Evolutionary conservation across 1,284 basidiomycete species (phyloP), one percentile per base, ranked within the genome.

Genomic region (Rhodotorula sp.): DNA sequence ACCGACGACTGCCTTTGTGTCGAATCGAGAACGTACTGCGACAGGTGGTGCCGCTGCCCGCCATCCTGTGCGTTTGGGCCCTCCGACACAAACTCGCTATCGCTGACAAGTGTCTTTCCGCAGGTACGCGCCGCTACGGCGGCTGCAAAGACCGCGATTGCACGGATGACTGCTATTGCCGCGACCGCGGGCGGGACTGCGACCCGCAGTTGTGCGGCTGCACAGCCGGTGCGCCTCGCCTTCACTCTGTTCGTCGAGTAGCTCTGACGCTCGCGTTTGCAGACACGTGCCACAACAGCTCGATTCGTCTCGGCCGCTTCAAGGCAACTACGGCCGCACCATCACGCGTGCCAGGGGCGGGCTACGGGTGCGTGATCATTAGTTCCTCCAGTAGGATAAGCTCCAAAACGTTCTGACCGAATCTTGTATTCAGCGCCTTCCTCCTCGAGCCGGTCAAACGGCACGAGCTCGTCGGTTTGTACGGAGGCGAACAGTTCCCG

Each of bases 401-500:
- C 10, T 21, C 7, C 8, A 9, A 4, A 7, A 5, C 4, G 7
- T 7, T 27, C 45, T 25, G 4, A n/a, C 42, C 4, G 7, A 13
- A 34, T 7, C 13, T 19, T 4, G 7, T 2, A 8, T 14, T 1
- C 63, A 69, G 68, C 0, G n/a, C 64, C 13, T 41, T 55, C 14
- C 9, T 65, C 3, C 53, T 65, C 19, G 58, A 69, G 41, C 8
- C 53, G 7, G 68, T 49, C 3, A 4, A 16, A 1, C 27, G 44
- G 10, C 44, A 44, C 53, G 68, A 65, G 12, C 34, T 65, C 34
- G 44, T 69, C 59, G 68, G 59, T 2, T 3, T 65, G 5, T 69
- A 69, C 54, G 68, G 59, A 14, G 68, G 63, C n/a, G 68, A 69
- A 48, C 42, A 17, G 14, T 57, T 65, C 53, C 44, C 62, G 44